Base-by-base conservation (phyloP, 345 rosid genomes). In the Salix arbutifolia region DNA sequence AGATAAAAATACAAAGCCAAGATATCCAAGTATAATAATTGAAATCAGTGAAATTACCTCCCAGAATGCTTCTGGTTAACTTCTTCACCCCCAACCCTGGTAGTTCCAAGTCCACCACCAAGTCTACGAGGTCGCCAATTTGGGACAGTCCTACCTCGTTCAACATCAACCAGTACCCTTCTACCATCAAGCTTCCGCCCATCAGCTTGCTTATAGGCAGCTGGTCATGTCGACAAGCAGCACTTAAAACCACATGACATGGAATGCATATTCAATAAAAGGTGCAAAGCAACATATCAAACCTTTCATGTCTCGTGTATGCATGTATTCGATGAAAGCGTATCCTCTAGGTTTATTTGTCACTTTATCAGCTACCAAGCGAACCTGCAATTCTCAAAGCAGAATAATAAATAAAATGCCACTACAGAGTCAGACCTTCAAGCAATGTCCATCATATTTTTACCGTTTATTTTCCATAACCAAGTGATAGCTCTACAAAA, bases 261-360 rank as follows among this genome's bases (percentile, higher is more conserved):
- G 9, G 46, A 70, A 17, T 17, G 56, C 52, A 44, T 19, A 9
- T 40, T 71, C 66, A 46, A 69, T 28, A 66, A 76, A 58, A 71
- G 7, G 31, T 8, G 3, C 58, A 78, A 52, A 6, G 68, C 40
- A 73, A 35, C 66, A 44, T 75, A 62, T 64, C 69, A 44, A 33
- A 96, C 99, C 91, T 93, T 96, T 96, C 98, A 96, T 93, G 79
- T 96, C 99, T 64, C 99, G 88, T 65, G 97, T 96, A 83, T 93
- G 98, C 89, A 89, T 77, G 81, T 89, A 96, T 86, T 93, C 98
- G 0, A 96, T 89, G 90, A 96, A 96, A 78, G 95, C 98, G 78
- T 96, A 93, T 81, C 99, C 99, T 84, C 84, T 93, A 60, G 99
- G 95, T 81, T 96, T 96, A 78, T 90, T 91, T 60, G 94, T 85